Base-by-base conservation (phyloP, 2,329 filamentous ascomycete genomes). In the Xylaria sp. region DNA sequence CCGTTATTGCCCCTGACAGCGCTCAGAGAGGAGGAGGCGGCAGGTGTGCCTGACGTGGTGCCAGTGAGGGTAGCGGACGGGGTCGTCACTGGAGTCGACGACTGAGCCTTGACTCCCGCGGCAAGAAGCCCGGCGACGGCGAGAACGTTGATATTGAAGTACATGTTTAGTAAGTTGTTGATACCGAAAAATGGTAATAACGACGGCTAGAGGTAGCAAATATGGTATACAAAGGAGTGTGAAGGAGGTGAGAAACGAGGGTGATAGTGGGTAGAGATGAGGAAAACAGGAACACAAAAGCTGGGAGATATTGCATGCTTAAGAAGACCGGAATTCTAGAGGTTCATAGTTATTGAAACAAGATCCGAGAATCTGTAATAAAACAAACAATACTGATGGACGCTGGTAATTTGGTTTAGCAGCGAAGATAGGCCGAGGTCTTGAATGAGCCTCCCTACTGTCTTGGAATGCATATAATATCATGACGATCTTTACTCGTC, bases 371-470 rank as follows among this genome's bases (percentile, higher is more conserved):
- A 74, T 75, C 72, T 72, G 71, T 63, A 75, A 76, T 76, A 71
- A 77, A 65, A 77, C 75, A 76, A 68, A 38, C 68, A 75, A 76
- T 75, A 68, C 66, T 70, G 11, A 61, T 51, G 64, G 59, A 66
- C 54, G 67, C 73, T 71, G 74, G 75, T 75, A 47, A 58, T 60
- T 53, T 69, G 29, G 42, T 58, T 61, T 69, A 62, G 67, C 62
- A 68, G 53, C 59, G 69, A 73, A 75, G 74, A 75, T 69, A 73
- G 72, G 74, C 29, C 68, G 53, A 63, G 60, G 44, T 57, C 65
- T 63, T 53, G 62, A 62, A 71, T 67, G 49, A 62, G 36, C 42
- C 59, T 67, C 69, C 66, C 65, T 72, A 59, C 57, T 73, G 72
- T 74, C 72, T 71, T 74, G 74, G 73, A 75, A 73, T 72, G 72